A percentile compares a stretch with the other conserved stretches of the same genome.
phyloP scores from a whole-genome alignment of 1,284 basidiomycete species.

The Marasmius sp. region DNA sequence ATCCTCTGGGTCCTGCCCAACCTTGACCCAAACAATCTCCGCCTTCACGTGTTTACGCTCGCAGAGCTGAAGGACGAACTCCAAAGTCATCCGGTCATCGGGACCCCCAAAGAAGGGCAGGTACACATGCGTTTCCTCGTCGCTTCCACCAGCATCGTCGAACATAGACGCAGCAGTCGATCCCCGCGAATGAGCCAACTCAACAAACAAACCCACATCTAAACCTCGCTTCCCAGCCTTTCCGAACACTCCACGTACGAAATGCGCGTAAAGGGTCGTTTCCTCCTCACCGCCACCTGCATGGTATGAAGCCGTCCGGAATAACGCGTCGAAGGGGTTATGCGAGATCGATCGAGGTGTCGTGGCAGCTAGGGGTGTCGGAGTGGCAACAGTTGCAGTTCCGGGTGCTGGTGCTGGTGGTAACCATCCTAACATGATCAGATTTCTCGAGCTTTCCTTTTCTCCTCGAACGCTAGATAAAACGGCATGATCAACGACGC shows the following conservation, averaged over 20 bases:
- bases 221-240: slow-evolving; percentile 65
- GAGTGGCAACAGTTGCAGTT: slow-evolving; percentile 6
- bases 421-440: background rate
- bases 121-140: slow-evolving; percentile 68
- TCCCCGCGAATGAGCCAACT: slow-evolving; percentile 13
- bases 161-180: background rate
- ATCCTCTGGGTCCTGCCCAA: slow-evolving; percentile 15
- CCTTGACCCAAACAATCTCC: slow-evolving; percentile 62
- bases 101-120: slow-evolving; percentile 94
- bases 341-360: slow-evolving; percentile 9
- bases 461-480: background rate
- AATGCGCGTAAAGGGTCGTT: slow-evolving; percentile 69
- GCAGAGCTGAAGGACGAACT: slow-evolving; percentile 83
- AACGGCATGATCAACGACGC: background rate
- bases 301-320: slow-evolving; percentile 23
- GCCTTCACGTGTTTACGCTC: slow-evolving; percentile 65
- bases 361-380: slow-evolving; percentile 4
- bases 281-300: slow-evolving; percentile 7
- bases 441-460: background rate
- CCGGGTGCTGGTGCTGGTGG: background rate
- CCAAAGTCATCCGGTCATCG: slow-evolving; percentile 87
- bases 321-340: slow-evolving; percentile 68
- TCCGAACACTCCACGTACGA: slow-evolving; percentile 81
- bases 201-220: slow-evolving; percentile 71
- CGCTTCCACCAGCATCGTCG: slow-evolving; percentile 7